Conservation (phyloP, 169 alveolate species). For the Cryptosporidium viatorum region DNA sequence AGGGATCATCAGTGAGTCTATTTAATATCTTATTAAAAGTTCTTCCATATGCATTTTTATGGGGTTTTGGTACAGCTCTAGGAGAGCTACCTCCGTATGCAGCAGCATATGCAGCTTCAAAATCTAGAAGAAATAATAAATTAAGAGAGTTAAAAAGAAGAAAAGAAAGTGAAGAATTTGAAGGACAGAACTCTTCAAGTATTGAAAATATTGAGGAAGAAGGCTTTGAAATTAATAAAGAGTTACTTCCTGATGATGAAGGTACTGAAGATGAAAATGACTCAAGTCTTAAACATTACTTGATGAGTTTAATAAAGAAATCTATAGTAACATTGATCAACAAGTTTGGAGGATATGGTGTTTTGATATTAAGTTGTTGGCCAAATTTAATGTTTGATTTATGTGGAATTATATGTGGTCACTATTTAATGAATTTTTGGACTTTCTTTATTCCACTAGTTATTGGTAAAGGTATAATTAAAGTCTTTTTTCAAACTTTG, state of each 20-base stretch:
- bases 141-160: conserved; percentile 33
- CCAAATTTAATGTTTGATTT: conserved; percentile 90
- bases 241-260: conserved; percentile 36
- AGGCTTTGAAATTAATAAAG: conserved; percentile 6
- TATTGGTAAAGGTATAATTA: conserved; percentile 91
- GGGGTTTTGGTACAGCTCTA: conserved; percentile 96
- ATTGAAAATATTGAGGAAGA: not conserved
- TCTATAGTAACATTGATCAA: conserved; percentile 84
- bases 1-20: conserved; percentile 57
- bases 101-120: conserved; percentile 92
- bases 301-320: conserved; percentile 81
- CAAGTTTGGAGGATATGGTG: conserved; percentile 89
- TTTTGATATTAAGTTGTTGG: conserved; percentile 87
- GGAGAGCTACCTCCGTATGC: conserved; percentile 97
- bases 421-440: conserved; percentile 89
- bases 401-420: conserved; percentile 94
- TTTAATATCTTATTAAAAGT: conserved; percentile 76
- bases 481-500: conserved; percentile 85
- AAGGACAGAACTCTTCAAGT: not conserved
- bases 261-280: conserved; percentile 23
- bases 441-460: conserved; percentile 91
- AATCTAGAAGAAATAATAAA: conserved; percentile 70
- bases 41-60: conserved; percentile 85
- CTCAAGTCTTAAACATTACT: conserved; percentile 74
- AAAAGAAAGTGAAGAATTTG: not conserved